Evolutionary conservation across 2,329 filamentous ascomycete species (phyloP), one percentile per base, ranked within the genome.

Genomic region (Penicillium sp.): DNA sequence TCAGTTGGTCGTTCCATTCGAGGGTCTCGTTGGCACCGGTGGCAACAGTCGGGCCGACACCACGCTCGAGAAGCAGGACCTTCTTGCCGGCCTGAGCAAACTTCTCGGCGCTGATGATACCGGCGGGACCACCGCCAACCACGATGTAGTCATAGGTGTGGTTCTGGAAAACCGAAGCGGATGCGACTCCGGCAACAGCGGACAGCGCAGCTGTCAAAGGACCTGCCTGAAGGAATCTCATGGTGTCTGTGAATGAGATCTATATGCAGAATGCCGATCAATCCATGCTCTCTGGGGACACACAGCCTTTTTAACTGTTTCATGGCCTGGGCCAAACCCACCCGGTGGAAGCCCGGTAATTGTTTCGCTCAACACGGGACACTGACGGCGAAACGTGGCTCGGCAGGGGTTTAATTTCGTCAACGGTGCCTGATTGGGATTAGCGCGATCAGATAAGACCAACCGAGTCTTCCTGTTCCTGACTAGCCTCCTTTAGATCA

Each of bases 11-110:
- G 48, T 65, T 59, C 64, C 63, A 67, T 24, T 44, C 7, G 10
- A 67, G 59, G 21, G 64, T 65, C 9, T 64, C 55, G 22, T 65
- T 66, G 10, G 62, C 57, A 18, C 64, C 64, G 4, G 63, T 67
- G 9, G 57, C 52, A 18, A 66, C 62, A 4, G 64, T 67, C 10
- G 63, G 63, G 13, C 64, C 62, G 31, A 56, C 50, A 27, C 63
- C 63, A 43, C 61, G 56, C 27, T 65, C 62, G 16, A 64, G 60
- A 13, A 65, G 60, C 2, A 65, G 55, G 29, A 64, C 63, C 42
- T 59, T 62, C 55, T 65, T 64, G 43, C 60, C 62, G 5, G 63
- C 62, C 40, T 65, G 58, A 5, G 55, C 55, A 11, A 64, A 63
- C n/a, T 62, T 50, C 43, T 64, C 58, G 18, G 63, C 62, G 9